These are phyloP conservation scores for Lodderomyces orthopsilosis DNA, from an alignment of 1,139 yeast genomes.

Conservation along the genomic window DNA sequence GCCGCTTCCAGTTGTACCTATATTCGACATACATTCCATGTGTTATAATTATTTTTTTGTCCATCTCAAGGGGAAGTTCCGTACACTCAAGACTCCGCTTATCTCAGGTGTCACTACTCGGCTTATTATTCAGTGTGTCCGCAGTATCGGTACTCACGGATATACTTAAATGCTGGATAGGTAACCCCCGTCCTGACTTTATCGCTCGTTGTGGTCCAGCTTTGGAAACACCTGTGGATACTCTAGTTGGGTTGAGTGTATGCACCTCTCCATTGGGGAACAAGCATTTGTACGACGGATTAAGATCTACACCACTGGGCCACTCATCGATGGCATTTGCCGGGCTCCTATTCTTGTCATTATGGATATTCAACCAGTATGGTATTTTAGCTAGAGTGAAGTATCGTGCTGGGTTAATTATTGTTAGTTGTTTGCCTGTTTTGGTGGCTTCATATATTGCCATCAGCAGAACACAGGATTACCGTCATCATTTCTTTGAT, in stretches of 20 bases:
- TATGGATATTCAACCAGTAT: slow-evolving; percentile 42
- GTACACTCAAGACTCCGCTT: slow-evolving; percentile 13
- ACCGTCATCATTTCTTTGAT: slow-evolving; percentile 45
- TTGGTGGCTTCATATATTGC: slow-evolving; percentile 36
- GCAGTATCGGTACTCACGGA: slow-evolving; percentile 29
- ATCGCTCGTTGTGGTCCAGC: slow-evolving; percentile 40
- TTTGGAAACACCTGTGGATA: slow-evolving; percentile 26
- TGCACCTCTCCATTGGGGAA: slow-evolving; percentile 42
- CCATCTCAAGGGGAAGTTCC: neutral
- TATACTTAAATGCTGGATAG: slow-evolving; percentile 43
- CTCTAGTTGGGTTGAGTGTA: slow-evolving; percentile 33
- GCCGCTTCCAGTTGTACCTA: slow-evolving; percentile 25
- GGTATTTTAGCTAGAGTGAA: slow-evolving; percentile 14
- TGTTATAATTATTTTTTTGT: slow-evolving; percentile 15
- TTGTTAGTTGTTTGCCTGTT: slow-evolving; percentile 24
- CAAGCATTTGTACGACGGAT: slow-evolving; percentile 34
- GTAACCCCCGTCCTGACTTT: slow-evolving; percentile 46
- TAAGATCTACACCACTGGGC: slow-evolving; percentile 48
- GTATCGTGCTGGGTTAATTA: slow-evolving; percentile 2
- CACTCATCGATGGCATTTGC: slow-evolving; percentile 43
- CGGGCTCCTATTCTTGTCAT: slow-evolving; percentile 33
- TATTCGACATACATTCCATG: slow-evolving; percentile 24
- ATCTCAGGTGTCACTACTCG: slow-evolving; percentile 24
- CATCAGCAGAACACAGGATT: slow-evolving; percentile 40
- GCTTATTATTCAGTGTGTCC: slow-evolving; percentile 22